Percentiles rank a stretch among this genome's conserved stretches.
These are phyloP conservation scores for Lasiodiplodia citricola DNA, from an alignment of 2,329 filamentous ascomycete species.

Conservation along the genomic window DNA sequence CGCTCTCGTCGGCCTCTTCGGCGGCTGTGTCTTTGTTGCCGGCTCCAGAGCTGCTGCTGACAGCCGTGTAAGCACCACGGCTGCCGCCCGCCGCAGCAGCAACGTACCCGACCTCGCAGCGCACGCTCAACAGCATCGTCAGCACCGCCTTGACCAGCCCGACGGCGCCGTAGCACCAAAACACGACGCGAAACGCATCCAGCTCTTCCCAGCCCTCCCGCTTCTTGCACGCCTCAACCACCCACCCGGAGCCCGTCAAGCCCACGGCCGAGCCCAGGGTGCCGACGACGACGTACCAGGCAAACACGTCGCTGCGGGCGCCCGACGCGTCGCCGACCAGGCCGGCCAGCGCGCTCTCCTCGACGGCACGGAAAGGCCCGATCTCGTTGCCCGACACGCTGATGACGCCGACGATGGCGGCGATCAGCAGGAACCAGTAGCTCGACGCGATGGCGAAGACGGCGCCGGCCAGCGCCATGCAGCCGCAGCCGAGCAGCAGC, in stretches of 20 bases:
- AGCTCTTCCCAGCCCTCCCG: slow-evolving; percentile 43
- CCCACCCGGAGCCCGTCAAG: slow-evolving; percentile 42
- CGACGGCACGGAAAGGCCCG: slow-evolving; percentile 48
- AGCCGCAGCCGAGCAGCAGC: slow-evolving; percentile 40
- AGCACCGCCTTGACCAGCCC: slow-evolving; percentile 47
- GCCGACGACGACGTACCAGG: slow-evolving; percentile 48
- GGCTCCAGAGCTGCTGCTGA: neutral
- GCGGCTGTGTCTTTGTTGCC: neutral
- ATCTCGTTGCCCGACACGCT: slow-evolving; percentile 48
- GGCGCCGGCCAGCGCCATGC: slow-evolving; percentile 43
- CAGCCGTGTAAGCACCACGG: slow-evolving; percentile 37
- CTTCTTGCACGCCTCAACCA: slow-evolving; percentile 41
- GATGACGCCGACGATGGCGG: slow-evolving; percentile 46
- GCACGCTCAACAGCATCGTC: slow-evolving; percentile 45
- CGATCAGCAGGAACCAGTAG: slow-evolving; percentile 40
- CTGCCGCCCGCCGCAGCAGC: slow-evolving; percentile 44
- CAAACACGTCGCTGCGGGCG: slow-evolving; percentile 43
- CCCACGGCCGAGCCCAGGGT: slow-evolving; percentile 44
- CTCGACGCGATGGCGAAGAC: slow-evolving; percentile 42
- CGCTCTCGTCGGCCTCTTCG: slow-evolving; percentile 35
- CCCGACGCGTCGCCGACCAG: slow-evolving; percentile 36
- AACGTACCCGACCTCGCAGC: slow-evolving; percentile 47
- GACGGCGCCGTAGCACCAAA: slow-evolving; percentile 50
- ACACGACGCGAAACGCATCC: slow-evolving; percentile 47
- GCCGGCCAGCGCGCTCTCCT: slow-evolving; percentile 46